These are phyloP conservation scores for Termitomyces sp. DNA, from an alignment of 768 basidiomycete species.

Conservation along the genomic window DNA sequence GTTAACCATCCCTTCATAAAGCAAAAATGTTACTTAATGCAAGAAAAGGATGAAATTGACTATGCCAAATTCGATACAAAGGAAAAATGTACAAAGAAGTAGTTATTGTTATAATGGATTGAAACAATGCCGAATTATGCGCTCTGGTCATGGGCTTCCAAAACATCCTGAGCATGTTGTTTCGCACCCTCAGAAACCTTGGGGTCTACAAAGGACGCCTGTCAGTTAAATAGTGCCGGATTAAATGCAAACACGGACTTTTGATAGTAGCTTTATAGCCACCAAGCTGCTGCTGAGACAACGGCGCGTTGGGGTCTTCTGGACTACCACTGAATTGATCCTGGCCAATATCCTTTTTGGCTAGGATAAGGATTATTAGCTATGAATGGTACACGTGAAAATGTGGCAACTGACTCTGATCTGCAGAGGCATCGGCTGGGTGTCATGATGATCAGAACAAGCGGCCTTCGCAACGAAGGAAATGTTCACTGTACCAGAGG, in stretches of 20 bases:
- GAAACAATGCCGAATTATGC: no score
- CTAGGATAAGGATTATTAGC: rapidly evolving
- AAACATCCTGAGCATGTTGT: no score
- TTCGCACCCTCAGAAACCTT: conserved; percentile 17
- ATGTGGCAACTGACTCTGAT: not conserved
- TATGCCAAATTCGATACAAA: no score
- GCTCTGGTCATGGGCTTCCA: no score
- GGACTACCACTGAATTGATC: not conserved
- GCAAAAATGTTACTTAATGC: no score
- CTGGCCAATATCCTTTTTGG: not conserved
- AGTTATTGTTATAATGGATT: no score
- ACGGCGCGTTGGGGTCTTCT: not conserved
- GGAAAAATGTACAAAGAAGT: no score
- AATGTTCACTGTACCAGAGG: not conserved
- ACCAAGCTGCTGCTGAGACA: conserved; percentile 15
- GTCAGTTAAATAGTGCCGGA: no score
- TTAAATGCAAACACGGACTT: conserved; percentile 20
- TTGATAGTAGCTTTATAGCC: conserved; percentile 27
- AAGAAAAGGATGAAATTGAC: no score
- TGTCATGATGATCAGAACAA: not conserved
- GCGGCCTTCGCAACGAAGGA: no score
- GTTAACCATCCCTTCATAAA: no score
- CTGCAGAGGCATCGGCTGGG: not conserved
- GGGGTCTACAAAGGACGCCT: conserved; percentile 11
- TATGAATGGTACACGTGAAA: no score